Evolutionary conservation across 768 basidiomycete genomes (phyloP), one percentile per base, ranked within the genome.

Genomic region (Lentinula aciculospora): DNA sequence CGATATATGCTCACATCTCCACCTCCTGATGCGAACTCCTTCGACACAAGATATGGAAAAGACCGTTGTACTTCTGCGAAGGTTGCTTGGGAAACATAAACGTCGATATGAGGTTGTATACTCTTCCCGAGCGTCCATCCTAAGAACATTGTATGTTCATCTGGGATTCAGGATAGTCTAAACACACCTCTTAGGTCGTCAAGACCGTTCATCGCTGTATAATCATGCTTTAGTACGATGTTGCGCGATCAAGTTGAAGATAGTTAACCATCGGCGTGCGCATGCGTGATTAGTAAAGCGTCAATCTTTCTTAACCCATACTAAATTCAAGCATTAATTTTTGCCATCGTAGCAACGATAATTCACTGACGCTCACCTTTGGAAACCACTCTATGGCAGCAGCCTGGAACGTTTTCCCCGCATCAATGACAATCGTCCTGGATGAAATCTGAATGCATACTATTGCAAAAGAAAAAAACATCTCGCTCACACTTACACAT

Each of bases 31-130:
- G 88, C 88, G 61, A 81, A 84, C 59, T 87, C 86, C 65, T 81
- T 88, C 5, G 82, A 72, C 17, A 92, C 85, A 23, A 94, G 79
- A 70, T 94, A 95, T 12, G 92, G 92, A 71, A 92, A 94, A 3
- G 88, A 75, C 57, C 81, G 72, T 60, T 85, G 76, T 8, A 94
- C 81, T 62, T 85, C 86, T 8, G 65, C 63, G 63, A 84, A 89
- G 0, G 92, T 93, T 8, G 72, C 76, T 58, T 75, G 71, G 4
- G 88, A 86, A 40, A 83, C 71, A 67, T 92, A 92, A 40, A 94
- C 71, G 64, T 92, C 89, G 54, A 94, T 86, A 57, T 85, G 76
- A 1, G 75, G 60, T 67, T 93, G 89, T 44, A 93, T 86, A 19
- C 80, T 77, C 32, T 75, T 69, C 36, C 70, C 63, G 62, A 92